Conservation (phyloP, 164 flowering plant species). For the Aristolochia californica region DNA sequence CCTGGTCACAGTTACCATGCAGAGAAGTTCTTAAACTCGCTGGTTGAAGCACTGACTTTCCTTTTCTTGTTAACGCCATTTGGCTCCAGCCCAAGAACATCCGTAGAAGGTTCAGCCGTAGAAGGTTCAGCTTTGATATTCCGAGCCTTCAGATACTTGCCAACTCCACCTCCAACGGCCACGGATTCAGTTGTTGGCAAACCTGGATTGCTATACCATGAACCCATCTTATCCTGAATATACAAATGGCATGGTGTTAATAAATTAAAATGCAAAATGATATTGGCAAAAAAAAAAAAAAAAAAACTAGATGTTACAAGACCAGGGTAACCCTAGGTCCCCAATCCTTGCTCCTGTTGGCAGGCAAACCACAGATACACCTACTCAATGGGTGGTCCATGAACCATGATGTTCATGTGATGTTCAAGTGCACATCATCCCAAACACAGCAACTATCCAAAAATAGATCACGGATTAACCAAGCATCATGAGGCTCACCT, state of each 20-base stretch:
- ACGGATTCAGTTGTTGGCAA: conserved; percentile 36
- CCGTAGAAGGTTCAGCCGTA: conserved; percentile 13
- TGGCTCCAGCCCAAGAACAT: conserved; percentile 18
- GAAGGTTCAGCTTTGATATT: conserved; percentile 21
- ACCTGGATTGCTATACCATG: conserved; percentile 93
- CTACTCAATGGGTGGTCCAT: too few relatives aligned
- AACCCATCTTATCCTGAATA: conserved; percentile 74
- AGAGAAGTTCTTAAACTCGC: conserved; percentile 61
- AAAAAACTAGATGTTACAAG: too few relatives aligned
- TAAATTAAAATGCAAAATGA: neutral
- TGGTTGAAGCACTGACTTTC: conserved; percentile 32
- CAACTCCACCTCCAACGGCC: conserved; percentile 57
- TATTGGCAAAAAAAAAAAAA: too few relatives aligned
- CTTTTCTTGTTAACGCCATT: conserved; percentile 50
- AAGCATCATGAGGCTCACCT: conserved; percentile 24
- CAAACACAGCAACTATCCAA: neutral
- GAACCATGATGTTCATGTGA: too few relatives aligned
- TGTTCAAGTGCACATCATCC: neutral
- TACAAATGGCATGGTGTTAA: too few relatives aligned
- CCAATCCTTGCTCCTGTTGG: neutral
- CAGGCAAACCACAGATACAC: neutral
- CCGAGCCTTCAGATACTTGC: conserved; percentile 71
- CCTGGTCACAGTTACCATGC: conserved; percentile 40
- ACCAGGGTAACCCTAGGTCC: too few relatives aligned
- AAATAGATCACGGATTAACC: neutral